Evolutionary conservation across 441 rosid genomes (phyloP).

Genomic region (Daphne laureola): DNA sequence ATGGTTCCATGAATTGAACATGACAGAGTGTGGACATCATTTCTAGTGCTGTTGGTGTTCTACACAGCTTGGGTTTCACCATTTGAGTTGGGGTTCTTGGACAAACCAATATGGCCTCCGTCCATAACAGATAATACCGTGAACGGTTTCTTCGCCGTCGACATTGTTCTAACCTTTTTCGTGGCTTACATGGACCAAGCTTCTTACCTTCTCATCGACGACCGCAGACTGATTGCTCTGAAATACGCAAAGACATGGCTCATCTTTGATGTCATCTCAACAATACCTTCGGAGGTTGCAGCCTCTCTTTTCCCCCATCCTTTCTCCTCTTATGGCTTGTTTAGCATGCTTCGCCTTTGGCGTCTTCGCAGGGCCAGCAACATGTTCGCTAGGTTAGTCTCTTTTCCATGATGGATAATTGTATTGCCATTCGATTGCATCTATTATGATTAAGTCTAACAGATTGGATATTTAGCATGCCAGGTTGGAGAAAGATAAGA

Average conservation of each 20-base stretch:
- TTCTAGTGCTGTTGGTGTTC: slow-evolving; percentile 57
- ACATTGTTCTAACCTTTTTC: slow-evolving; percentile 67
- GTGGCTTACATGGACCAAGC: slow-evolving; percentile 68
- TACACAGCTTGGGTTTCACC: slow-evolving; percentile 91
- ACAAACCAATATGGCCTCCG: slow-evolving; percentile 33
- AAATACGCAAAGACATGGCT: slow-evolving; percentile 50
- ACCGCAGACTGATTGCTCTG: slow-evolving; percentile 48
- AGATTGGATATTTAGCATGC: not conserved
- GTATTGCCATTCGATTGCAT: too few species aligned
- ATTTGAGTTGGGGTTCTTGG: slow-evolving; percentile 64
- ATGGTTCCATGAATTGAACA: too few species aligned
- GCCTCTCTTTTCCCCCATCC: slow-evolving; percentile 34
- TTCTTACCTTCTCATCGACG: slow-evolving; percentile 54
- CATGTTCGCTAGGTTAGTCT: slow-evolving; percentile 48
- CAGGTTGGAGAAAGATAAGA: slow-evolving; percentile 73
- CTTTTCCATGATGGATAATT: too few species aligned
- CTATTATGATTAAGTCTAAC: too few species aligned
- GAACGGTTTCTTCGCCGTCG: slow-evolving; percentile 54
- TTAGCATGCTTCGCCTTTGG: slow-evolving; percentile 82
- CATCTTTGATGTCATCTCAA: slow-evolving; percentile 54
- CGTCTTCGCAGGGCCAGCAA: slow-evolving; percentile 73
- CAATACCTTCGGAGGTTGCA: slow-evolving; percentile 56
- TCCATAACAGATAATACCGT: slow-evolving; percentile 54
- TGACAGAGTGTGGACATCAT: slow-evolving; percentile 57
- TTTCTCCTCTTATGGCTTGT: slow-evolving; percentile 48